Percentiles rank a stretch among this genome's conserved stretches.
Conservation (phyloP, 441 rosid species). For the Adansonia gregorii region DNA sequence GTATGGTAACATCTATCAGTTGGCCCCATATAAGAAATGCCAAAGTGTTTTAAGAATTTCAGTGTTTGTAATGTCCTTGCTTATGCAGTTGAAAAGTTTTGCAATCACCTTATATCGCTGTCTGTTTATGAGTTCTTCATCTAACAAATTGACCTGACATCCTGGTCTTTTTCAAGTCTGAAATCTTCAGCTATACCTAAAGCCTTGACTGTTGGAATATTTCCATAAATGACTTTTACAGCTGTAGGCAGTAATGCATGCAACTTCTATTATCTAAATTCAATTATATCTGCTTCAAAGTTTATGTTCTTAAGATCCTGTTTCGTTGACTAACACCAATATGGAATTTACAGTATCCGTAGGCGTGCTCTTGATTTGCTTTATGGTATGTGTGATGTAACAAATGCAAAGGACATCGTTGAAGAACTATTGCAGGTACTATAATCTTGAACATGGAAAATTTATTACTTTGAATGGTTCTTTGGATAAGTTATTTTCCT, state of each 20-base stretch:
- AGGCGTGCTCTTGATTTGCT: constrained; percentile 99
- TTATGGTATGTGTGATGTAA: constrained; percentile 98
- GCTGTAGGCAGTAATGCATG: background rate
- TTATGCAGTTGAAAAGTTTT: constrained; percentile 17
- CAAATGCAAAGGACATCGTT: constrained; percentile 99
- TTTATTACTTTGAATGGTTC: constrained; percentile 22
- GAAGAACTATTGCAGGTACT: constrained; percentile 95
- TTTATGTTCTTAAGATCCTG: constrained; percentile 18
- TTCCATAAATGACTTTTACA: background rate
- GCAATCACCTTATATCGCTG: background rate
- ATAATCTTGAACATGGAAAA: constrained; percentile 18
- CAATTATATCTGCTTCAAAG: constrained; percentile 19
- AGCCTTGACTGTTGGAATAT: background rate
- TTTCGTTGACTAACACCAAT: constrained; percentile 30
- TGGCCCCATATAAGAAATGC: background rate
- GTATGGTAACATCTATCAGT: constrained; percentile 1
- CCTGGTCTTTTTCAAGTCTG: background rate
- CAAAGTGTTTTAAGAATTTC: background rate
- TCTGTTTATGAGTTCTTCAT: background rate
- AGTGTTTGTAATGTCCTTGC: background rate
- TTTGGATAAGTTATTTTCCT: background rate
- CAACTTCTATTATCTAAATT: background rate
- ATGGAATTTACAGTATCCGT: constrained; percentile 70
- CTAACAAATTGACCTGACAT: background rate
- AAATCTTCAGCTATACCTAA: background rate